phyloP scores from a whole-genome alignment of 1,284 basidiomycete genomes.

The Xerocomus cyaneibrunnescens region DNA sequence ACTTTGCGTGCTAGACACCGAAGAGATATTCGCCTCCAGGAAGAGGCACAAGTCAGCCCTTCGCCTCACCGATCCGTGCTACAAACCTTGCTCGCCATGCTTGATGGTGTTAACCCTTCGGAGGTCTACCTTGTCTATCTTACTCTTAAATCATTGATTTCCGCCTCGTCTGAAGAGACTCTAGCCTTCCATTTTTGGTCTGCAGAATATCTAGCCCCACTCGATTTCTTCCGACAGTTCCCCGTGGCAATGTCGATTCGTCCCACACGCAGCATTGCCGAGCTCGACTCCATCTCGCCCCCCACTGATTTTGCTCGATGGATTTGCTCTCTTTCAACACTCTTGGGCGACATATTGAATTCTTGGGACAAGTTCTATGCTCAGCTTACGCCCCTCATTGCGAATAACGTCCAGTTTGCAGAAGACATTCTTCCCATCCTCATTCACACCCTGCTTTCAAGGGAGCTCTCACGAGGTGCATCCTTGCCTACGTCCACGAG shows the following conservation, averaged over 20 bases:
- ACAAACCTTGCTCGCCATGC: conserved; percentile 53
- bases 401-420: conserved; percentile 57
- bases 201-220: conserved; percentile 46
- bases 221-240: conserved; percentile 54
- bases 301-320: conserved; percentile 59
- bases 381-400: conserved; percentile 62
- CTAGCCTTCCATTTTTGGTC: conserved; percentile 39
- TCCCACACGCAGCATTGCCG: conserved; percentile 37
- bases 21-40: conserved; percentile 26
- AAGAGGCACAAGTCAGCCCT: conserved; percentile 19
- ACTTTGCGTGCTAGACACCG: conserved; percentile 44
- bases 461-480: conserved; percentile 28
- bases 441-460: conserved; percentile 65
- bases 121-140: conserved; percentile 59
- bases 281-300: conserved; percentile 40
- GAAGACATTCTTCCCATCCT: conserved; percentile 72
- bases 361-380: conserved; percentile 63
- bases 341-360: conserved; percentile 63
- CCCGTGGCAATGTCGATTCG: conserved; percentile 34
- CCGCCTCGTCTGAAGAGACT: conserved; percentile 41
- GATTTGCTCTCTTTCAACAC: conserved; percentile 60
- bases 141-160: conserved; percentile 59
- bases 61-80: conserved; percentile 52
- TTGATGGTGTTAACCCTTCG: conserved; percentile 50
- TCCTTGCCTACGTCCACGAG: conserved; percentile 8